These are phyloP conservation scores for Trypanosoma lewisi DNA, from an alignment of 208 protist species.

Conservation along the genomic window DNA sequence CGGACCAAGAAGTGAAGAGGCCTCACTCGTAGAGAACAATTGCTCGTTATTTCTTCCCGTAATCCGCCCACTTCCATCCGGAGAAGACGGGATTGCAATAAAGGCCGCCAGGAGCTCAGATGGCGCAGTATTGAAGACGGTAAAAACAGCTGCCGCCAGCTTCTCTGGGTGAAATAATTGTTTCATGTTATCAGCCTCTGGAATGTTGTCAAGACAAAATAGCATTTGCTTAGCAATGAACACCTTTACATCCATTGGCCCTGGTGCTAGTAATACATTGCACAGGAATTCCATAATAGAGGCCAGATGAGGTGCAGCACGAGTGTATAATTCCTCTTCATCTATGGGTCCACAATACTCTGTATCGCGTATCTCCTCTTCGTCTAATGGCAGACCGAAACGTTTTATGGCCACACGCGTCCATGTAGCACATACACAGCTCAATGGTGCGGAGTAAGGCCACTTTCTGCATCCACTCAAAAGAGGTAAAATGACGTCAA, in stretches of 20 bases:
- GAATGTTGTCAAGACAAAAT: slow-evolving; percentile 17
- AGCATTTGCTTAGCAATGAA: slow-evolving; percentile 25
- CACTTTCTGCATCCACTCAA: slow-evolving; percentile 20
- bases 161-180: not conserved
- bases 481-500: slow-evolving; percentile 31
- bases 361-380: not conserved
- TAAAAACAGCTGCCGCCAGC: slow-evolving; percentile 1
- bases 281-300: slow-evolving; percentile 6
- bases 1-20: slow-evolving; percentile 31
- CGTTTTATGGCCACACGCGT: slow-evolving; percentile 9
- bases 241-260: not conserved
- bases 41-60: not conserved
- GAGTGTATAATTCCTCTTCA: not conserved
- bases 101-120: not conserved
- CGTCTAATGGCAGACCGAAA: not conserved
- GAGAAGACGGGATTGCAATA: not conserved
- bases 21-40: not conserved
- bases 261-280: not conserved
- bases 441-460: not conserved
- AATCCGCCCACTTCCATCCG: not conserved
- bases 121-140: slow-evolving; percentile 3
- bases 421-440: slow-evolving; percentile 20
- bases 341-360: not conserved
- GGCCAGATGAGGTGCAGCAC: slow-evolving; percentile 1
- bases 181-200: not conserved